Percentiles rank a stretch among this genome's conserved stretches.
Conservation (phyloP, 2,329 filamentous ascomycete species). For the Alternaria burnsii region DNA sequence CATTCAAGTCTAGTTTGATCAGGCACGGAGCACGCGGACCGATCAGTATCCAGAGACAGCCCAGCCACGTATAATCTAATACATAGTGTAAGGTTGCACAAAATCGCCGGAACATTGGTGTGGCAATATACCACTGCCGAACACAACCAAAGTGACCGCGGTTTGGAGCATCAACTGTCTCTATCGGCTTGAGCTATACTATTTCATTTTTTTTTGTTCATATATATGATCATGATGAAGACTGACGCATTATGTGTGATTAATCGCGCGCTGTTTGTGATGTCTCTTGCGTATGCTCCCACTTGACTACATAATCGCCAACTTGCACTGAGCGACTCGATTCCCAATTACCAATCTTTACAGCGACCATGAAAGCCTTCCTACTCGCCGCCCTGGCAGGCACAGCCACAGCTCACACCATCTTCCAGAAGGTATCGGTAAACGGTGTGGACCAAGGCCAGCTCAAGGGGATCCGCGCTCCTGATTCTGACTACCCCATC, state of each 20-base stretch:
- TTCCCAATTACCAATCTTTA: background rate
- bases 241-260: background rate
- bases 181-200: background rate
- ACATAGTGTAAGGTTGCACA: background rate
- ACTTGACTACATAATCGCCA: background rate
- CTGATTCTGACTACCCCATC: conserved; percentile 58
- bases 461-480: conserved; percentile 59
- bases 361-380: conserved; percentile 20
- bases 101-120: background rate
- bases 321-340: background rate
- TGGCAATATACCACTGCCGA: background rate
- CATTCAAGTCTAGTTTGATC: conserved; percentile 1
- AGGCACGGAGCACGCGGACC: conserved; percentile 11
- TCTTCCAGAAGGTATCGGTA: conserved; percentile 57
- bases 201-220: background rate
- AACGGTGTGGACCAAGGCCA: conserved; percentile 60
- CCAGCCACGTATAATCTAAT: conserved; percentile 1
- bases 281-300: background rate
- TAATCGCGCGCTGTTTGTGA: background rate
- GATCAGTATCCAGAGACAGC: background rate
- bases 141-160: background rate
- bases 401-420: conserved; percentile 46
- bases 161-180: background rate
- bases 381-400: conserved; percentile 28
- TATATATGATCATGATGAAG: background rate